Evolutionary conservation across 2,329 filamentous ascomycete species (phyloP), one percentile per base, ranked within the genome.

Genomic region (Arthroderma sp.): DNA sequence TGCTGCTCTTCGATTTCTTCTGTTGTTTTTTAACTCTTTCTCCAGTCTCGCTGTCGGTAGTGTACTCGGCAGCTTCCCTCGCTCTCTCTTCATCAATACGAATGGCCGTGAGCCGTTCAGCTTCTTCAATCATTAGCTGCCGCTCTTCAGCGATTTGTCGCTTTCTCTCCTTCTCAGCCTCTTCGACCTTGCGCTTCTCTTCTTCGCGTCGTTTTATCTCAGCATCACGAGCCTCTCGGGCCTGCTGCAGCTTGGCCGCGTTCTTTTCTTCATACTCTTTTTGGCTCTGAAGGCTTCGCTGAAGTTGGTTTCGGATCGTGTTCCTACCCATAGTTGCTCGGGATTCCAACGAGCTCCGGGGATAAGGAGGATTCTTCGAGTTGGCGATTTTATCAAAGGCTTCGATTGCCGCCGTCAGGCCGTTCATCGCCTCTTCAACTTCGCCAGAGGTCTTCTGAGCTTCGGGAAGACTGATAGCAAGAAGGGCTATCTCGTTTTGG

Each of bases 281-380:
- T 70, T 98, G 93, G 63, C 82, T 86, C 62, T 88, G 84, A 52
- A 91, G 82, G 3, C 88, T 86, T 65, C 90, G 84, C 66, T 94
- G 88, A 11, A 98, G 81, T 70, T 98, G 91, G 66, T 88, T 90
- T 62, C 88, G 86, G 74, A 95, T 88, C 0, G 94, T 98, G 70
- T 96, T 95, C 60, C 87, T 85, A 62, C 89, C 91, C 93, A 98
- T 98, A 77, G 88, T 95, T 44, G 93, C 91, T 67, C 94, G 89
- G 73, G 94, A 88, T 70, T 97, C 91, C 37, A 98, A 82, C 64
- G 96, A 89, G 60, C 86, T 81, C 65, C 88, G 86, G 5, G 91
- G 93, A 71, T 96, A 98, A 0, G 93, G 94, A 2, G 93, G 82
- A 60, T 79, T 79, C 57, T 83, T 82, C 37, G 76, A 75, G 62